Evolutionary conservation across 805 yeast species (phyloP), one percentile per base, ranked within the genome.

Genomic region (Wickerhamiella cacticola): DNA sequence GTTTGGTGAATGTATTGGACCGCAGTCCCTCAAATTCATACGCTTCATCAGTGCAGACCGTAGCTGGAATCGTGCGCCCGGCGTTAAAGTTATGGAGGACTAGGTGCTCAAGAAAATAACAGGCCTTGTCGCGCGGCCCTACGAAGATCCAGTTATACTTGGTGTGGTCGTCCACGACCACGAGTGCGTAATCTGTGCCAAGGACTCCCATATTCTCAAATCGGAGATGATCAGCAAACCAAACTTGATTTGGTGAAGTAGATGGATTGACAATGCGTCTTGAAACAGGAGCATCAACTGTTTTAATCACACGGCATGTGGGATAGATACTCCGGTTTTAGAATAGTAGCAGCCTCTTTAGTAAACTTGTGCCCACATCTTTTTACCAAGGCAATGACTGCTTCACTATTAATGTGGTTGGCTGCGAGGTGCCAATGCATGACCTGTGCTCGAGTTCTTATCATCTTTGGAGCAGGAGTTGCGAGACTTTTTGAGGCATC

Each of bases 1-100:
- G 12, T n/a, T 12, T 29, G n/a, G 15, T 12, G n/a, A 29, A 12
- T 13, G 9, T 29, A 12, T 12, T 15, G n/a, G 25, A 23, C n/a
- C 16, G 3, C 26, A 13, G 15, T 21, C 8, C 6, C 6, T 4
- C 8, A 41, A 41, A 26, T 16, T 41, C 44, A 26, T 6, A 22
- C 5, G 44, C 44, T 19, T 41, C 44, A 26, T 41, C 44, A 8
- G 44, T 16, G 16, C 19, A 26, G 3, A 41, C 8, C n/a, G 22
- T 18, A 8, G 35, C 44, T 4, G 44, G 44, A n/a, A 12, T 12
- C 3, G 15, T 3, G 15, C 6, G n/a, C 3, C 44, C 44, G 3
- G 3, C 4, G 12, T 28, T 15, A 13, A 9, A 16, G 13, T 41
- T 41, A 25, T 41, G 5, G 7, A 41, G 35, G 7, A 41, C n/a